A percentile compares a stretch with the other conserved stretches of the same genome.
Conservation (phyloP, 345 rosid species). For the Eucalyptus sp. region DNA sequence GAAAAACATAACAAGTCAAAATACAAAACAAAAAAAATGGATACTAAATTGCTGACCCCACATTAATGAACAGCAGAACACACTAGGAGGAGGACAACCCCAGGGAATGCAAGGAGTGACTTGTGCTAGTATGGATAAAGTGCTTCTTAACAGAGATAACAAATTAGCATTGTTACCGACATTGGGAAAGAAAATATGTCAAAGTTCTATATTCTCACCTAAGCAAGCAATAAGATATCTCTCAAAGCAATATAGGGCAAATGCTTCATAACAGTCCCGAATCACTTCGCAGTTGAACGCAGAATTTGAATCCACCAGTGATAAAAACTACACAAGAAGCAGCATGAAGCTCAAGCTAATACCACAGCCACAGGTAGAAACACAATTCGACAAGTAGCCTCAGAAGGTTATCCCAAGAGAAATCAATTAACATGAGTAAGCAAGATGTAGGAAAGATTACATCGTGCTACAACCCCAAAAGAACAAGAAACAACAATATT, state of each 20-base stretch:
- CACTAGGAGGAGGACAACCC: not conserved
- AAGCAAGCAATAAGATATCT: conserved; percentile 97
- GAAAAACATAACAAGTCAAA: not conserved
- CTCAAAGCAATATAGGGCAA: conserved; percentile 97
- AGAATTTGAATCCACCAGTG: conserved; percentile 76
- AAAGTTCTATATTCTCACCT: conserved; percentile 35
- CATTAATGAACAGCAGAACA: not conserved
- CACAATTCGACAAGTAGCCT: not conserved
- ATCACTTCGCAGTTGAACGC: conserved; percentile 93
- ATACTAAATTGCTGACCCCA: not conserved
- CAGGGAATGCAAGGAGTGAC: not conserved
- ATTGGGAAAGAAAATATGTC: not conserved
- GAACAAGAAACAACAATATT: not conserved
- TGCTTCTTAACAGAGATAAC: not conserved
- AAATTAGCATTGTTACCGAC: not conserved
- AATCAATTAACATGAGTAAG: not conserved
- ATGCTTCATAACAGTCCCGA: conserved; percentile 99
- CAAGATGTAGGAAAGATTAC: not conserved
- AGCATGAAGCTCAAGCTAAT: not conserved
- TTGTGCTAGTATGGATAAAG: not conserved
- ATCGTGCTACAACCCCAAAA: not conserved
- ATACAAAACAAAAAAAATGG: not conserved
- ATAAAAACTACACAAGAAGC: conserved; percentile 58
- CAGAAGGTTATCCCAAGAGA: not conserved
- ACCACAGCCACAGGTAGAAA: not conserved